Conservation (phyloP, 345 rosid genomes). For the Viola odorata region DNA sequence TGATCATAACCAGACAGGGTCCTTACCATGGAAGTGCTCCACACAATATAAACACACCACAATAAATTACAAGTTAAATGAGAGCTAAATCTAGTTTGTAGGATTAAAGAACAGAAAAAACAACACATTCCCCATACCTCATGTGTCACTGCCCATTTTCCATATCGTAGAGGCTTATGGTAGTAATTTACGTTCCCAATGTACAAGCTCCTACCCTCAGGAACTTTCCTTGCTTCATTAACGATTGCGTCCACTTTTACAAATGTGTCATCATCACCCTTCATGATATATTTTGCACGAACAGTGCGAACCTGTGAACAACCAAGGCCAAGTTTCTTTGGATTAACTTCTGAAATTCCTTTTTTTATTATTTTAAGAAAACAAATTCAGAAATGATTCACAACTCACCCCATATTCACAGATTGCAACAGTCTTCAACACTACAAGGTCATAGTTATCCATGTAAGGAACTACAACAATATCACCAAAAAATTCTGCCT, state of each 20-base stretch:
- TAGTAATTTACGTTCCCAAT: slow-evolving; percentile 84
- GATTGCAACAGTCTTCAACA: slow-evolving; percentile 88
- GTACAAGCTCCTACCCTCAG: slow-evolving; percentile 57
- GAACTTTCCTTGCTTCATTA: slow-evolving; percentile 56
- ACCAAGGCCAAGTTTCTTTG: slow-evolving; percentile 4
- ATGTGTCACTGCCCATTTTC: slow-evolving; percentile 98
- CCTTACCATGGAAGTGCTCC: too few species aligned
- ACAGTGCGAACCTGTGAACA: slow-evolving; percentile 48
- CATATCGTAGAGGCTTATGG: slow-evolving; percentile 78
- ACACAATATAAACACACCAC: too few species aligned
- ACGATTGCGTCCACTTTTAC: slow-evolving; percentile 69
- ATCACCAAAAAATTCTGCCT: slow-evolving; percentile 92
- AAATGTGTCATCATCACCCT: slow-evolving; percentile 93
- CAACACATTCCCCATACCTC: slow-evolving; percentile 45
- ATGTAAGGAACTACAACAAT: slow-evolving; percentile 82
- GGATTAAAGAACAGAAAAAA: not conserved
- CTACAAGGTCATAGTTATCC: slow-evolving; percentile 96
- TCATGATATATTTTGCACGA: slow-evolving; percentile 73
- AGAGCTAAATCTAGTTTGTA: too few species aligned
- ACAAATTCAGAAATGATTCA: slow-evolving; percentile 1
- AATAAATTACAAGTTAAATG: too few species aligned
- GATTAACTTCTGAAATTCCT: not conserved
- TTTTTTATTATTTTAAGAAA: not conserved
- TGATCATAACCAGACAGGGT: too few species aligned
- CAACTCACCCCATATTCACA: slow-evolving; percentile 87